phyloP scores from a whole-genome alignment of 2,329 filamentous ascomycete species.

The Beauveria australis region DNA sequence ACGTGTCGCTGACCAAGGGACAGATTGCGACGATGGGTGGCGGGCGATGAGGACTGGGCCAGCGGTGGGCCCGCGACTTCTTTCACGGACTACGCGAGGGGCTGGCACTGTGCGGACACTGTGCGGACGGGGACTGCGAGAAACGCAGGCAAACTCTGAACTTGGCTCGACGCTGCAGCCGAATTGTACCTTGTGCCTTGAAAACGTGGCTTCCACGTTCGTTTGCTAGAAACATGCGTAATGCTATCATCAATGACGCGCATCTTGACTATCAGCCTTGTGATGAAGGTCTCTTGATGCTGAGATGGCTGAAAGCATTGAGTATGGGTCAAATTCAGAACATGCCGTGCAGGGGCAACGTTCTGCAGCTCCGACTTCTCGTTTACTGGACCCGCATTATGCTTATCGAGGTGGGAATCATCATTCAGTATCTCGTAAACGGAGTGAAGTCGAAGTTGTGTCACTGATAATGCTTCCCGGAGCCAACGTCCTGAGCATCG shows the following conservation, averaged over 20 bases:
- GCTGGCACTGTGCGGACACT: neutral
- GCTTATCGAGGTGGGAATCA: neutral
- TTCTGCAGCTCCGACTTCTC: neutral
- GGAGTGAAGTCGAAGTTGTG: neutral
- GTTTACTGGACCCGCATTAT: neutral
- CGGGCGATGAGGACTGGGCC: slow-evolving; percentile 2
- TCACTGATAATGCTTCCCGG: neutral
- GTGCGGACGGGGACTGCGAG: neutral
- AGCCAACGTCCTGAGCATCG: neutral
- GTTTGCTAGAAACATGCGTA: neutral
- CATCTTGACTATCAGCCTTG: neutral
- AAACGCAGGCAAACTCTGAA: neutral
- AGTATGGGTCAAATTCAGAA: neutral
- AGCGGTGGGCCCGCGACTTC: neutral
- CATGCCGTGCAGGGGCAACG: neutral
- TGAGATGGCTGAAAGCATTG: neutral
- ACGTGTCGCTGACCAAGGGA: neutral
- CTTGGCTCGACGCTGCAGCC: neutral
- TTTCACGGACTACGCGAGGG: neutral
- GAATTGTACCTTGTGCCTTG: neutral
- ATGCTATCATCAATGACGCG: neutral
- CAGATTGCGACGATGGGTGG: slow-evolving; percentile 7
- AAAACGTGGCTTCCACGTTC: neutral
- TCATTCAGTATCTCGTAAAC: neutral
- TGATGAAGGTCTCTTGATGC: too few species aligned